Conservation (phyloP, 306 rosid species). For the Quillaja saponaria region DNA sequence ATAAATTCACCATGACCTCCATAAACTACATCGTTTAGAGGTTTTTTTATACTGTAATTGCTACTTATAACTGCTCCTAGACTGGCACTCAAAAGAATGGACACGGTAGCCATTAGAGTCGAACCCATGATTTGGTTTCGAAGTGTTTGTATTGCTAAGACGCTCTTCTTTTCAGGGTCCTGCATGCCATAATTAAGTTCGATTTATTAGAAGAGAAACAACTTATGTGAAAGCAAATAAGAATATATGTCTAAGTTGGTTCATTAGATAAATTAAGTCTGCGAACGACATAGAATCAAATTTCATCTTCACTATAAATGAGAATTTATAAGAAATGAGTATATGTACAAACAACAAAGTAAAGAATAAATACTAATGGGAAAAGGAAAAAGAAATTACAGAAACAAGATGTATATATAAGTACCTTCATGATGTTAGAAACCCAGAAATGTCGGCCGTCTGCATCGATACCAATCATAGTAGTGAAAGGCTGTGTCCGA, state of each 20-base stretch:
- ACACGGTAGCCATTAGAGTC: constrained; percentile 47
- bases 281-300: too few relatives aligned
- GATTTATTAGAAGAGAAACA: too few relatives aligned
- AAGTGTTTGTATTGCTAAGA: constrained; percentile 44
- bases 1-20: constrained; percentile 40
- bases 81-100: constrained; percentile 39
- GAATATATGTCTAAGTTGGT: too few relatives aligned
- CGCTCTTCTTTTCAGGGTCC: constrained; percentile 47
- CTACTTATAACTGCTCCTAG: constrained; percentile 43
- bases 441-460: constrained; percentile 63
- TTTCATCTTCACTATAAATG: too few relatives aligned
- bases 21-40: constrained; percentile 24
- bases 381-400: too few relatives aligned
- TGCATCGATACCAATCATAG: constrained; percentile 68
- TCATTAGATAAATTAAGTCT: too few relatives aligned
- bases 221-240: too few relatives aligned
- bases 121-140: constrained; percentile 50
- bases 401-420: background rate
- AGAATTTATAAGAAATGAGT: too few relatives aligned
- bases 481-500: constrained; percentile 49
- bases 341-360: too few relatives aligned
- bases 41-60: constrained; percentile 35
- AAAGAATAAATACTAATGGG: too few relatives aligned
- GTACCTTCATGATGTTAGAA: constrained; percentile 60
- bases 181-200: too few relatives aligned